Conservation (phyloP, 2,329 filamentous ascomycete species). For the Teratosphaeria gauchensis region DNA sequence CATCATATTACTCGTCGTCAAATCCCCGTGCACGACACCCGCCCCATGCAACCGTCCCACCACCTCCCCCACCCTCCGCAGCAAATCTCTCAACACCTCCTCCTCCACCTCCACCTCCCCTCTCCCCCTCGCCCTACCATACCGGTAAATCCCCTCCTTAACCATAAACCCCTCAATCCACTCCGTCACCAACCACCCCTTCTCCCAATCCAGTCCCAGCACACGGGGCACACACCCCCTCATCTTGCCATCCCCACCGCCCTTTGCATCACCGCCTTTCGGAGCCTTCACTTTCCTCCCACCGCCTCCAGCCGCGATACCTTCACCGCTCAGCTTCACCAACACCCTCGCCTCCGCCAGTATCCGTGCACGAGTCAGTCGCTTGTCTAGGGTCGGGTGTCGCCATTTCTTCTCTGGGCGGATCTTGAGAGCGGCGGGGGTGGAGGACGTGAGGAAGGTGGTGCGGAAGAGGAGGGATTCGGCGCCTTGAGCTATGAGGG, state of each 20-base stretch:
- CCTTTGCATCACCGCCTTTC: neutral
- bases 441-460: constrained; percentile 57
- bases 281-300: constrained; percentile 4
- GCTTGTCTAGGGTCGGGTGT: constrained; percentile 77
- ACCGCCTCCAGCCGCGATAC: constrained; percentile 38
- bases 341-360: constrained; percentile 82
- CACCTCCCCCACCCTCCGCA: constrained; percentile 24
- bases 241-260: neutral
- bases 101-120: constrained; percentile 12
- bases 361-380: constrained; percentile 77
- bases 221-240: constrained; percentile 60
- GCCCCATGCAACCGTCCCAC: constrained; percentile 56
- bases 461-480: constrained; percentile 91
- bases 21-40: constrained; percentile 87
- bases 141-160: constrained; percentile 50
- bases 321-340: constrained; percentile 66
- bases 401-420: constrained; percentile 86
- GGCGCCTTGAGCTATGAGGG: constrained; percentile 82
- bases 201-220: constrained; percentile 56
- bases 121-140: constrained; percentile 7
- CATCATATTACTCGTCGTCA: constrained; percentile 98
- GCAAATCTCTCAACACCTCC: constrained; percentile 20
- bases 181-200: constrained; percentile 68
- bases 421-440: constrained; percentile 77
- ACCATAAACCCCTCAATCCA: constrained; percentile 70